Evolutionary conservation across 805 yeast genomes (phyloP).

Genomic region (Metschnikowia vanudenii): DNA sequence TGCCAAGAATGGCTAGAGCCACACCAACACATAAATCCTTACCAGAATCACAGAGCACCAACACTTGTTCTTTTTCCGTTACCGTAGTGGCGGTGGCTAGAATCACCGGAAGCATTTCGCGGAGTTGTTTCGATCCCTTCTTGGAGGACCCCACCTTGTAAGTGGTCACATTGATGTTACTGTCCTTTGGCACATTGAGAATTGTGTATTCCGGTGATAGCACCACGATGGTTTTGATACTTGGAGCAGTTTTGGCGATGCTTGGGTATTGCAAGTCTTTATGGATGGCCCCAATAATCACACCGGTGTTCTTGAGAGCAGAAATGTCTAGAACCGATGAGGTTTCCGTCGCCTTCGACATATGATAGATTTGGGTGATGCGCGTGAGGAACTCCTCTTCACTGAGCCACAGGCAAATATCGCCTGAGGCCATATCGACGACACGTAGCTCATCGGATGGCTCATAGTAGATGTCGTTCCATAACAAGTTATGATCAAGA

Average conservation of each 20-base stretch:
- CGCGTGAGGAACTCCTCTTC: conserved; percentile 25
- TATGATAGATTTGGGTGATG: conserved; percentile 17
- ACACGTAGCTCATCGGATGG: conserved; percentile 14
- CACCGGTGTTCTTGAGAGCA: conserved; percentile 24
- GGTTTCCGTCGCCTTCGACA: neutral
- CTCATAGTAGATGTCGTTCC: conserved; percentile 39
- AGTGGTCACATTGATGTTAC: conserved; percentile 10
- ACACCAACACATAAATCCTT: conserved; percentile 67
- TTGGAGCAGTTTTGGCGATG: neutral
- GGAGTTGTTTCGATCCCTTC: conserved; percentile 62
- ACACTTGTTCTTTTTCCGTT: conserved; percentile 16
- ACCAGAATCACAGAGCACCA: conserved; percentile 63
- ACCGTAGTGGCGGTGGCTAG: conserved; percentile 20
- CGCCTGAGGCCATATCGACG: conserved; percentile 24
- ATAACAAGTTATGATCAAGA: conserved; percentile 53
- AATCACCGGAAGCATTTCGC: conserved; percentile 48
- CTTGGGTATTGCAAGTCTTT: conserved; percentile 14
- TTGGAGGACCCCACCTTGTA: conserved; percentile 42
- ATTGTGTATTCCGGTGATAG: conserved; percentile 21
- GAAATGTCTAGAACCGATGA: conserved; percentile 15
- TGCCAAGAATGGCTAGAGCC: conserved; percentile 50
- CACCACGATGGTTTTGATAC: conserved; percentile 21
- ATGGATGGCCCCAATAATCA: conserved; percentile 28
- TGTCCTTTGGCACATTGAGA: conserved; percentile 12
- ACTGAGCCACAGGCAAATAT: conserved; percentile 21